These are phyloP conservation scores for Borealophlyctis nickersoniae DNA, from an alignment of 192 early-diverging fungal species.

Conservation along the genomic window DNA sequence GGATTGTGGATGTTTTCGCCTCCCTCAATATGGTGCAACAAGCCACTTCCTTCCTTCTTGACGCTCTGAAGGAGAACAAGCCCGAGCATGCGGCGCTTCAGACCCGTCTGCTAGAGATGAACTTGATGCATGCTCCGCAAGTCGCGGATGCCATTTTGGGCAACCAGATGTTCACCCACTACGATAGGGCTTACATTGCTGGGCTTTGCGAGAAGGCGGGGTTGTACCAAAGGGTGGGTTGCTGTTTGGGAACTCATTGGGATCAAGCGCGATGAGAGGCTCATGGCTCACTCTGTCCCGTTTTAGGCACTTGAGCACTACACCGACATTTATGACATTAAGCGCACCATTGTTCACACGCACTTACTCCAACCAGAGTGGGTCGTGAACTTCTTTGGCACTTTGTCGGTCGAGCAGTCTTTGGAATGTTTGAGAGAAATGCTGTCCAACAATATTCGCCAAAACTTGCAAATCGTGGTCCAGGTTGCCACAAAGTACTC, in stretches of 20 bases:
- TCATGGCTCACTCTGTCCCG: not conserved
- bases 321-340: conserved; percentile 94
- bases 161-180: conserved; percentile 93
- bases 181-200: conserved; percentile 89
- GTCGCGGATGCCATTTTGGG: conserved; percentile 98
- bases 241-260: conserved; percentile 1
- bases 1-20: conserved; percentile 90
- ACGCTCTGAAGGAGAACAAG: conserved; percentile 90
- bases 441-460: conserved; percentile 84
- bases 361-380: conserved; percentile 83
- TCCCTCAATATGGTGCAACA: conserved; percentile 93
- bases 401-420: conserved; percentile 94
- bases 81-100: conserved; percentile 90
- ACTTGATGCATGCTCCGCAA: conserved; percentile 93
- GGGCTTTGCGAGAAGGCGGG: conserved; percentile 97
- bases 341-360: conserved; percentile 89
- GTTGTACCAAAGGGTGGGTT: conserved; percentile 77
- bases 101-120: conserved; percentile 95
- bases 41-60: conserved; percentile 93
- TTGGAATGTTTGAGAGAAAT: conserved; percentile 92
- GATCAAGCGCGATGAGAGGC: not conserved
- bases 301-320: conserved; percentile 90
- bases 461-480: conserved; percentile 93
- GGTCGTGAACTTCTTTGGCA: conserved; percentile 94
- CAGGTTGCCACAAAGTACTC: conserved; percentile 97